Percentiles rank a stretch among this genome's conserved stretches.
These are phyloP conservation scores for Coemansia javaensis DNA, from an alignment of 192 early-diverging fungal species.

Conservation along the genomic window DNA sequence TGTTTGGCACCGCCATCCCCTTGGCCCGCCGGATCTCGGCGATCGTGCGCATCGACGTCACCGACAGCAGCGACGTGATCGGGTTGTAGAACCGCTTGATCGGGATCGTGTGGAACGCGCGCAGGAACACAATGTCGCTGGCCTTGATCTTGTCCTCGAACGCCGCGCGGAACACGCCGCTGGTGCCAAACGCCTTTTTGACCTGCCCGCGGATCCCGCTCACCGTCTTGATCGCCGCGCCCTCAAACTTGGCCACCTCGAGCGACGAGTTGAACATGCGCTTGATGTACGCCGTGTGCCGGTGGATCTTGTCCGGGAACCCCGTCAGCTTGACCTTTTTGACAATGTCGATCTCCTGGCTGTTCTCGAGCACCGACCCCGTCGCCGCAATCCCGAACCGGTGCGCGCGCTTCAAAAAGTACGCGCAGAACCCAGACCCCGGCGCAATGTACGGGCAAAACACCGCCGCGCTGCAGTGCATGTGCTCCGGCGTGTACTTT, in stretches of 20 bases:
- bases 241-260: constrained; percentile 98
- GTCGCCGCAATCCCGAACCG: constrained; percentile 96
- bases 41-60: constrained; percentile 85
- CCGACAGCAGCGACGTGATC: constrained; percentile 86
- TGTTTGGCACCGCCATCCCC: constrained; percentile 61
- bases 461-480: constrained; percentile 97
- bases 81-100: constrained; percentile 97
- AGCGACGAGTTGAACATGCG: constrained; percentile 96
- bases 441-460: constrained; percentile 95
- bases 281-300: constrained; percentile 96
- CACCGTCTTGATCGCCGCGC: constrained; percentile 92
- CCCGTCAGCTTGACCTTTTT: constrained; percentile 99
- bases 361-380: constrained; percentile 90
- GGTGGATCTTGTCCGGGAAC: constrained; percentile 88
- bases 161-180: constrained; percentile 91
- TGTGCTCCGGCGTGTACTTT: constrained; percentile 99
- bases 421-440: constrained; percentile 93
- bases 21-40: constrained; percentile 77
- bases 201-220: constrained; percentile 97
- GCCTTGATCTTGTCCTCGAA: constrained; percentile 97
- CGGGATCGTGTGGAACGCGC: constrained; percentile 95
- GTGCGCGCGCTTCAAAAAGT: constrained; percentile 58
- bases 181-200: constrained; percentile 84
- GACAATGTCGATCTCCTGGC: constrained; percentile 89
- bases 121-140: constrained; percentile 96